These are phyloP conservation scores for Hapsidospora chrysogenum DNA, from an alignment of 495 filamentous ascomycete genomes.

Conservation along the genomic window DNA sequence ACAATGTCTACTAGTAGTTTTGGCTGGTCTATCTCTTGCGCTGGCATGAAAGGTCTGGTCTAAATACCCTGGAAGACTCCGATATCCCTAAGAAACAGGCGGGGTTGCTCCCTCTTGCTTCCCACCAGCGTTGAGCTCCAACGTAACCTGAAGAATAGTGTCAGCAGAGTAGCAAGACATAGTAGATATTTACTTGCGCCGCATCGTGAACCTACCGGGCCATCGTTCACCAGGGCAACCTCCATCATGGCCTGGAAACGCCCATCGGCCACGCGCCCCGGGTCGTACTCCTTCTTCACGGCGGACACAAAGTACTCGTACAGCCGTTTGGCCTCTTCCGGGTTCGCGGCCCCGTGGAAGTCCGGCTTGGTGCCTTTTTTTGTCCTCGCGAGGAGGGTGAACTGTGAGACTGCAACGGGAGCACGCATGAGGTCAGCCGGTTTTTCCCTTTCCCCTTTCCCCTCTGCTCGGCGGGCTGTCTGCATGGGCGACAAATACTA, in stretches of 20 bases:
- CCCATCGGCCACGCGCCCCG: conserved; percentile 78
- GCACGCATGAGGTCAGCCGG: no score
- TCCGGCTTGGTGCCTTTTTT: conserved; percentile 92
- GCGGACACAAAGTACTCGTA: conserved; percentile 73
- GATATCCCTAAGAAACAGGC: no score
- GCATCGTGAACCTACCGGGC: conserved; percentile 81
- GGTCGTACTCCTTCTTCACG: conserved; percentile 51
- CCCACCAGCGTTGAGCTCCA: conserved; percentile 13
- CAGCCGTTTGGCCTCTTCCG: conserved; percentile 56
- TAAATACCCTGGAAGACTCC: no score
- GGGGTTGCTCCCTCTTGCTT: no score
- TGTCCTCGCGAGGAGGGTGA: conserved; percentile 79
- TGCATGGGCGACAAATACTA: not conserved
- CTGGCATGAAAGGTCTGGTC: no score
- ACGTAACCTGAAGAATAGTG: conserved; percentile 10
- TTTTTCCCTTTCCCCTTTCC: no score
- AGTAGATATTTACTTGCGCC: not conserved
- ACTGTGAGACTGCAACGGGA: conserved; percentile 75
- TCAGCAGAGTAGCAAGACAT: not conserved
- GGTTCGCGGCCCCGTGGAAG: conserved; percentile 76
- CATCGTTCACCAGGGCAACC: conserved; percentile 83
- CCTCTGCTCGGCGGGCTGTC: no score
- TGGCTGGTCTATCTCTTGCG: no score
- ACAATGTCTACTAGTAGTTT: no score
- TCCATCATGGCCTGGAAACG: conserved; percentile 99